Evolutionary conservation across 495 filamentous ascomycete genomes (phyloP), one percentile per base, ranked within the genome.

Genomic region (Astrocystis sublimbata): DNA sequence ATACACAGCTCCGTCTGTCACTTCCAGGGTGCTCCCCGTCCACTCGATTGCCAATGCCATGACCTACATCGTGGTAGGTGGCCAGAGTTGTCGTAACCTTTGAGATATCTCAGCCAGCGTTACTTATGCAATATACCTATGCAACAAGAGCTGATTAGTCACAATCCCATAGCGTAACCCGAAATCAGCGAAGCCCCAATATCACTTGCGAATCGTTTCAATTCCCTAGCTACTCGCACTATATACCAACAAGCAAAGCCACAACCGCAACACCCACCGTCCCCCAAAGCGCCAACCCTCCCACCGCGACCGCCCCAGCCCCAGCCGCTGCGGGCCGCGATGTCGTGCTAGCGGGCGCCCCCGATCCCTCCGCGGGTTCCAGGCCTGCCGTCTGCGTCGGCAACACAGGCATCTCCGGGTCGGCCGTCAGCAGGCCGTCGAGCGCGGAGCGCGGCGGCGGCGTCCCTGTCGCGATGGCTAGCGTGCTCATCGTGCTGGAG

Each of bases 401-500:
- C 17, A 45, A 28, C 46, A 26, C 13, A 13, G 41, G 47, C 7
- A 40, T 33, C 23, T 40, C 61, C 10, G 65, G 63, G 38, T 64
- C 47, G 10, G 23, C 53, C 3, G 63, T 64, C 17, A 61, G 40
- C 7, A 51, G 28, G 35, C 65, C 53, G n/a, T 60, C 62, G 6
- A 64, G 60, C 12, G 49, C 40, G 13, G 62, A 46, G 19, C 53
- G 45, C 13, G 56, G 58, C 3, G 60, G 45, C 6, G 69, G 69
- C 9, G 62, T 49, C 13, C 65, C 69, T 0, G 63, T 49, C 0
- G 65, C 69, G 6, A 62, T 60, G 24, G 63, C 61, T n/a, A 71
- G 36, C 4, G 55, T 64, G 42, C 67, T 64, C 4, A 62, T 9
- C n/a, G 38, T 64, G 35, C 56, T 46, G 15, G 58, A 59, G 6